Evolutionary conservation across 73 alveolate genomes (phyloP).

Genomic region (Tetrahymena elliotti): DNA sequence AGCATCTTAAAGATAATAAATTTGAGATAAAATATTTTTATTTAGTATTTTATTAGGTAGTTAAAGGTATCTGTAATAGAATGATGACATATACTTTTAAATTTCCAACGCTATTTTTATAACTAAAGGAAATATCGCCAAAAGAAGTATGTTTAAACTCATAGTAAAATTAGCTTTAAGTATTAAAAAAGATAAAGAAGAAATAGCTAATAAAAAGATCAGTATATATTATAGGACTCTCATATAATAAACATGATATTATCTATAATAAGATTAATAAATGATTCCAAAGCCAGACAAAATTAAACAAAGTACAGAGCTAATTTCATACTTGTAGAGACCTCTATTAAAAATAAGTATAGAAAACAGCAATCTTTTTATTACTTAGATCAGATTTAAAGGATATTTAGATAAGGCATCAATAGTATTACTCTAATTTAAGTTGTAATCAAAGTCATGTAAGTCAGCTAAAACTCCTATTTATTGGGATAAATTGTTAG

Average conservation of each 20-base stretch:
- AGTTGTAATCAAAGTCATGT: not conserved
- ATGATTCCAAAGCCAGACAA: not conserved
- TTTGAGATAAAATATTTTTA: not conserved
- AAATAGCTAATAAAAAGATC: not conserved
- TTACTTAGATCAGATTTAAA: not conserved
- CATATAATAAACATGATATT: not conserved
- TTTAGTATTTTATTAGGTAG: not conserved
- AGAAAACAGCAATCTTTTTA: not conserved
- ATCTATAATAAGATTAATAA: not conserved
- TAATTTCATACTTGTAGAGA: not conserved
- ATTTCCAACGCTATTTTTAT: not conserved
- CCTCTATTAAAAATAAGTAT: not conserved
- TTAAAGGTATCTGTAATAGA: not conserved
- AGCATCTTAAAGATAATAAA: not conserved
- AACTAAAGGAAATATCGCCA: not conserved
- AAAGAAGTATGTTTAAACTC: not conserved
- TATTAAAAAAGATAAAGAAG: not conserved
- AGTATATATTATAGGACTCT: not conserved
- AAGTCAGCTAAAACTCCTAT: not conserved
- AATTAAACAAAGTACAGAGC: not conserved
- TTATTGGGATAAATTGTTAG: not conserved
- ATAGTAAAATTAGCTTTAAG: not conserved
- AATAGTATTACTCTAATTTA: not conserved
- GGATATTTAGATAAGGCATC: not conserved
- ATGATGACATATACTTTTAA: not conserved